phyloP scores from a whole-genome alignment of 2,329 filamentous ascomycete genomes.

The Fusarium neocosmosporiellum region DNA sequence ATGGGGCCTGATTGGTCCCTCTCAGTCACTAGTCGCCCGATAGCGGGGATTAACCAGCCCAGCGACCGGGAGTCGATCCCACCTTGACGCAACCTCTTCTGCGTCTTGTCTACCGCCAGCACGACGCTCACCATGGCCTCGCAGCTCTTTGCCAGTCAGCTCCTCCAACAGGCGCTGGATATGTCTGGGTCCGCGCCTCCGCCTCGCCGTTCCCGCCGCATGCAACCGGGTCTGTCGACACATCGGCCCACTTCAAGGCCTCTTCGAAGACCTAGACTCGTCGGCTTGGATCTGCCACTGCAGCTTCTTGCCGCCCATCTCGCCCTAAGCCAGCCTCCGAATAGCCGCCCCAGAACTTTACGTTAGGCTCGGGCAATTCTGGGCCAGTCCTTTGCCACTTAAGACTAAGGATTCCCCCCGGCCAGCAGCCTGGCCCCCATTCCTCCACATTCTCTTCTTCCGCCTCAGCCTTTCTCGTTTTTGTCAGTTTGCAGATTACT shows the following conservation, averaged over 20 bases:
- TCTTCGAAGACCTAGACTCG: conserved; percentile 22
- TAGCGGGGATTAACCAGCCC: conserved; percentile 36
- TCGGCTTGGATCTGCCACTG: conserved; percentile 37
- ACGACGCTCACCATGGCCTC: conserved; percentile 32
- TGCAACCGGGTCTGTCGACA: conserved; percentile 30
- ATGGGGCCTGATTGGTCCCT: conserved; percentile 48
- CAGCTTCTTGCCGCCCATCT: conserved; percentile 41
- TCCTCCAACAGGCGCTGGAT: conserved; percentile 31
- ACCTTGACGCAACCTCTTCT: conserved; percentile 35
- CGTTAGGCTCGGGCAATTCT: conserved; percentile 18
- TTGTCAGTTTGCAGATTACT: conserved; percentile 41
- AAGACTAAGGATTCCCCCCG: conserved; percentile 44
- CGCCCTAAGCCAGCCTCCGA: conserved; percentile 17
- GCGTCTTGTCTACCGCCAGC: conserved; percentile 34
- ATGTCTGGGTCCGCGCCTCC: conserved; percentile 25
- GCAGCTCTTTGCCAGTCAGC: conserved; percentile 40
- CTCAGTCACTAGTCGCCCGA: conserved; percentile 30
- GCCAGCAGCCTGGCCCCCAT: conserved; percentile 43
- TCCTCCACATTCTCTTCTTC: conserved; percentile 51
- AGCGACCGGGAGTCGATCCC: conserved; percentile 36
- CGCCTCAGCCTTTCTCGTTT: conserved; percentile 44
- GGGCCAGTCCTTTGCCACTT: conserved; percentile 37
- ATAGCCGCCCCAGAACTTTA: conserved; percentile 41
- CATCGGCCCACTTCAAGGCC: conserved; percentile 38
- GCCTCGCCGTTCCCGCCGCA: conserved; percentile 21